These are phyloP conservation scores for Salix brachista DNA, from an alignment of 345 rosid species.

Conservation along the genomic window DNA sequence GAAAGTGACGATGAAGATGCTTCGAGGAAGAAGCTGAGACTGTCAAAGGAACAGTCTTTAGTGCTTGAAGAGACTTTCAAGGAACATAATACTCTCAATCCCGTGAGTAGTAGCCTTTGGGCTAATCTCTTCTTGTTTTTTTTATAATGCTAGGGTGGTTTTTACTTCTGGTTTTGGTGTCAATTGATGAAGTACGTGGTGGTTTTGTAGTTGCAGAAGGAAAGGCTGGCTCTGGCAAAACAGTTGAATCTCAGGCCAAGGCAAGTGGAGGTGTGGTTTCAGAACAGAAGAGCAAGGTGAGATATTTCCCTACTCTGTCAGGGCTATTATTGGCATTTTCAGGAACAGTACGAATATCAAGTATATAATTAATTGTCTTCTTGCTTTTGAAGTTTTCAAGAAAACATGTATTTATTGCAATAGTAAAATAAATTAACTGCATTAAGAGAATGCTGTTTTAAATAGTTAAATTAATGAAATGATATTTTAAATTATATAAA, in stretches of 20 bases:
- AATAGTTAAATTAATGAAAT: no score
- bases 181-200: neutral
- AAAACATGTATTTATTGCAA: no score
- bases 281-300: conserved; percentile 88
- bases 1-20: conserved; percentile 71
- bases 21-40: conserved; percentile 75
- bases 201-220: conserved; percentile 49
- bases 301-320: neutral
- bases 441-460: no score
- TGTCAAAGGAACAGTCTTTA: conserved; percentile 73
- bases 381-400: neutral
- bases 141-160: neutral
- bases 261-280: conserved; percentile 95
- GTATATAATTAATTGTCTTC: conserved; percentile 40
- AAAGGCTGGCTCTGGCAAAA: conserved; percentile 67
- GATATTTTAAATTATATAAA: no score
- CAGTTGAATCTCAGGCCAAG: conserved; percentile 74
- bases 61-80: conserved; percentile 85
- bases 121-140: conserved; percentile 7
- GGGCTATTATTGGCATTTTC: conserved; percentile 24
- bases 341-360: neutral
- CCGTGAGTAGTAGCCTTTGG: conserved; percentile 68
- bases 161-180: neutral
- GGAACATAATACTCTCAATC: conserved; percentile 77
- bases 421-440: no score